Base-by-base conservation (phyloP, 179 eudicot genomes). In the Heliamphora pulchella region DNA sequence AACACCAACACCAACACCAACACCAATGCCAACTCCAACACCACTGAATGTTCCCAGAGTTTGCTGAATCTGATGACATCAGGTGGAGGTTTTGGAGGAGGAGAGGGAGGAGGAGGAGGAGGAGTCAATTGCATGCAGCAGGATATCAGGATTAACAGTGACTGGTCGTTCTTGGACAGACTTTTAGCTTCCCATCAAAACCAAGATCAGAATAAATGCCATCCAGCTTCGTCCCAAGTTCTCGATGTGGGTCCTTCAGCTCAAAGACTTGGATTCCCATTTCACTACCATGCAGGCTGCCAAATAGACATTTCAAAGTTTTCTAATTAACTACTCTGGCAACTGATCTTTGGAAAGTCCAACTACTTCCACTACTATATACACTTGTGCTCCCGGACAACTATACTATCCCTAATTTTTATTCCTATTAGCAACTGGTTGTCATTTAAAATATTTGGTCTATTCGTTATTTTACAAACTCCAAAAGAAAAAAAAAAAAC, bases 161-260 rank as follows among this genome's bases (percentile, higher is more conserved):
- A 89, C 64, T 89, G 92, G 89, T 82, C 89, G 7, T 87, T 89
- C 81, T 79, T 89, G 79, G 92, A 89, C 83, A 89, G 84, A 88
- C 86, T 89, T 43, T 81, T 89, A 48, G 78, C 89, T 6, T 83
- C 88, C 5, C 86, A 89, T 77, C 91, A 87, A 64, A 54, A 50
- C 7, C 83, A 72, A 9, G 39, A 73, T 17, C 57, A 11, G 2
- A 53, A 22, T 31, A 53, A 73, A 73, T 73, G 76, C 76, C 76
- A 47, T 4, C 55, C 43, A 15, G 20, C 73, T 59, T 78, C 78
- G 4, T 79, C 85, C 9, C 86, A 82, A 63, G 80, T 70, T 50
- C 55, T 77, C 50, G 85, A 85, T 15, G 80, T 71, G 79, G 79
- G 67, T 64, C 75, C 81, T 18, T 77, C 86, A n/a, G 72, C 80